Evolutionary conservation across 306 rosid species (phyloP), one percentile per base, ranked within the genome.

Genomic region (Casuarina glauca): DNA sequence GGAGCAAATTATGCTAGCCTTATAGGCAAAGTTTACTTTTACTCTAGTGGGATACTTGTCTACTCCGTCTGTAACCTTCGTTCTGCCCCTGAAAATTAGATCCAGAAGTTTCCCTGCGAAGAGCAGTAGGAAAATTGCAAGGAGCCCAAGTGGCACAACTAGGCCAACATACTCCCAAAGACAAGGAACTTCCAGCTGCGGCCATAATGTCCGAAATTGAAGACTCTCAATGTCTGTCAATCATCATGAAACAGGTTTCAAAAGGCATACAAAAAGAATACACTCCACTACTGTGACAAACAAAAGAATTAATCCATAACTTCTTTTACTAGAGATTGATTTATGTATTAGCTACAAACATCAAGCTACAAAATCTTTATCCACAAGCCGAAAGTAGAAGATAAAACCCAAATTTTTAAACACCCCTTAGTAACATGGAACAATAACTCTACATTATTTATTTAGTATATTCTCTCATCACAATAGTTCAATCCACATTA

Each of bases 111-210:
- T 80, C 35, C 73, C 79, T 13, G 84, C 42, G 38, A 82, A 38
- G 62, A 81, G 89, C 43, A 91, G 41, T 36, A 83, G 48, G 5
- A 90, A 63, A 46, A 85, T 69, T 41, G 80, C 85, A 43, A 81
- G 53, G 79, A 95, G 88, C 2, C 76, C 84, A 45, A 89, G 72
- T 67, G 91, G 93, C 83, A 89, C 79, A 12, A 81, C 88, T 43
- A 92, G 60, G 83, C 76, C 83, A 45, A 91, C 80, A 61, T 82
- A 66, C 89, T 95, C 98, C 85, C 86, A 84, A 76, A 88, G 67
- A 83, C 98, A 95, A 17, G 97, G 88, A 44, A 89, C 86, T 19
- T 84, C 79, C 63, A 86, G 60, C 74, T 85, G 88, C 46, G 74
- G 70, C 93, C 97, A 88, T 84, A 83, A 42, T 53, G 82, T 74